phyloP scores from a whole-genome alignment of 768 basidiomycete genomes.

The Mycena albidolilacea region DNA sequence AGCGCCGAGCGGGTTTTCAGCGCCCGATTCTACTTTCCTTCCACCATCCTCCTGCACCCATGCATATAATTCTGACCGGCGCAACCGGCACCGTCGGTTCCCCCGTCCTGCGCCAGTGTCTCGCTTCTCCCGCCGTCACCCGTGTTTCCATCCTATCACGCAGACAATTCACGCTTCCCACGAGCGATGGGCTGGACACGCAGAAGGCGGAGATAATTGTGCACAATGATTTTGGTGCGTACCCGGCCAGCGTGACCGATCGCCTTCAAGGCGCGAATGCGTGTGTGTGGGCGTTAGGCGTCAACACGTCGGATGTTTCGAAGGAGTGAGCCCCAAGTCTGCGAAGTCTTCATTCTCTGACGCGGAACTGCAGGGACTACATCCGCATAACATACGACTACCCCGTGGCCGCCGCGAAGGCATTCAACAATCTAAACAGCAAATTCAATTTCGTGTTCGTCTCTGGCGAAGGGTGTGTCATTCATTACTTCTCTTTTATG shows the following conservation, averaged over 20 bases:
- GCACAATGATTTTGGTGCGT: slow-evolving; percentile 42
- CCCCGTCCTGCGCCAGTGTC: slow-evolving; percentile 42
- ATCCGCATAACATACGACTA: slow-evolving; percentile 47
- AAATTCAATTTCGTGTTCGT: slow-evolving; percentile 51
- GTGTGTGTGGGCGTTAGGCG: slow-evolving; percentile 48
- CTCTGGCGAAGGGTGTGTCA: slow-evolving; percentile 43
- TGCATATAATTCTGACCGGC: slow-evolving; percentile 44
- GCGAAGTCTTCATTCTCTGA: too few relatives aligned
- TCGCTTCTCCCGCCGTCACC: slow-evolving; percentile 42
- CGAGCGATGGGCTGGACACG: slow-evolving; percentile 36
- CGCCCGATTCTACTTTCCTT: neutral
- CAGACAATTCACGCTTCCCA: slow-evolving; percentile 28
- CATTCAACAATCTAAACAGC: slow-evolving; percentile 38
- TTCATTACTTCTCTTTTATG: neutral
- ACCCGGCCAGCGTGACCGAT: slow-evolving; percentile 33
- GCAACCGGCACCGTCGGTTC: slow-evolving; percentile 46
- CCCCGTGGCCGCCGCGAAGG: slow-evolving; percentile 45
- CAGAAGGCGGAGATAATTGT: slow-evolving; percentile 44
- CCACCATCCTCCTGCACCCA: slow-evolving; percentile 42
- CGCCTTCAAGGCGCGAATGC: slow-evolving; percentile 44
- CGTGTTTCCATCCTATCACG: slow-evolving; percentile 47
- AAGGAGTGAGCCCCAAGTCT: slow-evolving; percentile 41
- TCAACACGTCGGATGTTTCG: slow-evolving; percentile 43
- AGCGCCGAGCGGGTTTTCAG: too few relatives aligned
- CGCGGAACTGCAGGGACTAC: slow-evolving; percentile 38